These are phyloP conservation scores for Didymella arachidicola DNA, from an alignment of 2,329 filamentous ascomycete species.

Conservation along the genomic window DNA sequence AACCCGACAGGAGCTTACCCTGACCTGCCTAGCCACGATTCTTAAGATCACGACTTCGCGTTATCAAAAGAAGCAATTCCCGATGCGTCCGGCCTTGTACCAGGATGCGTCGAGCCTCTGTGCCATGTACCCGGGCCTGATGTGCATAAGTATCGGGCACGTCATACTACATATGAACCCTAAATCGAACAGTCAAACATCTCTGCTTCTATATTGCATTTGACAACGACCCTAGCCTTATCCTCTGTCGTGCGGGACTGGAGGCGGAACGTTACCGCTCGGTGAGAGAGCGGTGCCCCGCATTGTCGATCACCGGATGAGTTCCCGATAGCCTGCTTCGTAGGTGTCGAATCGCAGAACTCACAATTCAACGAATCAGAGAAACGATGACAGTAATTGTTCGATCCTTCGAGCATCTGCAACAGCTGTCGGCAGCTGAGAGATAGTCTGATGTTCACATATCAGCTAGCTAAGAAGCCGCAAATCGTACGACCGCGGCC, in stretches of 20 bases:
- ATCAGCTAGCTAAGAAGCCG: neutral
- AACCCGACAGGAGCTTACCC: neutral
- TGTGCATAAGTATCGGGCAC: neutral
- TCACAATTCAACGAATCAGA: neutral
- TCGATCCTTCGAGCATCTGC: neutral
- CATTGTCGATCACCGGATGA: constrained; percentile 3
- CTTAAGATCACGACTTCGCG: neutral
- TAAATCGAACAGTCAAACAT: neutral
- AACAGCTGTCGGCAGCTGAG: constrained; percentile 4
- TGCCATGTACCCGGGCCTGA: neutral
- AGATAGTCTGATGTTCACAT: neutral
- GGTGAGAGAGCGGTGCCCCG: constrained; percentile 1
- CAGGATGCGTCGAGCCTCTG: neutral
- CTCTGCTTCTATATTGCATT: neutral
- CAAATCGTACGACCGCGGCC: neutral
- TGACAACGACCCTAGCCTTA: neutral
- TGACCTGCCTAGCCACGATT: neutral
- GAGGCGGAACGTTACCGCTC: neutral
- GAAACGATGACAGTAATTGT: neutral
- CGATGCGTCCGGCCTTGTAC: neutral
- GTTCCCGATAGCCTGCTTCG: constrained; percentile 6
- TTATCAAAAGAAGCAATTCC: neutral
- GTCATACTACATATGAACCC: neutral
- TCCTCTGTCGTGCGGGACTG: neutral
- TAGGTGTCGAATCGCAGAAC: neutral